Base-by-base conservation (phyloP, 2,329 filamentous ascomycete species). In the Epichloe typhina region DNA sequence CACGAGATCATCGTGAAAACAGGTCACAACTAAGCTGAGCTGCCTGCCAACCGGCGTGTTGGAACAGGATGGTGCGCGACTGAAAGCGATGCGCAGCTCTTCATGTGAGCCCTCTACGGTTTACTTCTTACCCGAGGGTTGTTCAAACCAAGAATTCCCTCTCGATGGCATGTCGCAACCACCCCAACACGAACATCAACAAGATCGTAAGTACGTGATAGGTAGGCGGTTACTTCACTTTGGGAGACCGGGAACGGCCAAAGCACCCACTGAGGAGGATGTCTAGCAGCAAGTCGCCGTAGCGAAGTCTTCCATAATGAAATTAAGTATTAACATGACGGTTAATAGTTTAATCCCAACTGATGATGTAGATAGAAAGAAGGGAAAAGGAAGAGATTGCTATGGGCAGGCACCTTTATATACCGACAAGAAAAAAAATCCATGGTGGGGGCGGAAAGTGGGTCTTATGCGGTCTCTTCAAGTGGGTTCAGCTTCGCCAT, bases 171-270 rank as follows among this genome's bases (percentile, higher is more conserved):
- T 75, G 71, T 75, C 63, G 71, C 61, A 64, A 73, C 64, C 69
- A 71, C 70, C 72, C 72, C 73, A 75, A 53, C 73, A 72, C 72
- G 69, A 70, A 67, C 65, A 64, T 66, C 69, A 72, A 71, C 46
- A 51, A 59, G 56, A 60, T 54, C 65, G 59, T 56, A 59, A 59
- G 58, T 54, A 61, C 62, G 70, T 73, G 69, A 62, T 69, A 66
- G 55, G 67, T 64, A 70, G 71, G 70, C 64, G 62, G 61, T 70
- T 66, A 68, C 70, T 61, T 71, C 67, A 54, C 58, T 76, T 53
- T 71, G 58, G 72, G 71, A 65, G 73, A 73, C 73, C 71, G 73
- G 73, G 73, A 76, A 76, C 73, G 73, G 72, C 74, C 69, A 72
- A 66, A 66, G 73, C 67, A 73, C 69, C 68, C 70, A 76, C 69